Conservation (phyloP, 1,139 yeast genomes). For the Saccharomyces pastorianus region DNA sequence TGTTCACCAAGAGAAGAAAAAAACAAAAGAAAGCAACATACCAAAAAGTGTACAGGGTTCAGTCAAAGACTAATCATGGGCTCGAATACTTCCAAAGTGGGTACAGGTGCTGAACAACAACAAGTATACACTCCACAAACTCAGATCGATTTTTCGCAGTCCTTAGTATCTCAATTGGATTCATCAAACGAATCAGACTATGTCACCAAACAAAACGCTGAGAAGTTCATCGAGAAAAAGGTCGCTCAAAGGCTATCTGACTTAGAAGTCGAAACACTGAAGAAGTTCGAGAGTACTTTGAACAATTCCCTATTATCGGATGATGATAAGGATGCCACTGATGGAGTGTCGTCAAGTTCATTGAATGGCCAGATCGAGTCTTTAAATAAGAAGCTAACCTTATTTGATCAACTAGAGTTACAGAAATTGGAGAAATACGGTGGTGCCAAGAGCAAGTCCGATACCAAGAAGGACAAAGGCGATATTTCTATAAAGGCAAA, state of each 20-base stretch:
- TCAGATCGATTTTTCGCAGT: slow-evolving; percentile 67
- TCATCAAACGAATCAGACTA: slow-evolving; percentile 70
- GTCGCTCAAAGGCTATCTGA: slow-evolving; percentile 59
- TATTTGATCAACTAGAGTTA: slow-evolving; percentile 33
- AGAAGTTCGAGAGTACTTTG: slow-evolving; percentile 47
- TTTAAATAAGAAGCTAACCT: slow-evolving; percentile 38
- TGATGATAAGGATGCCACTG: slow-evolving; percentile 30
- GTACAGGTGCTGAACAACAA: slow-evolving; percentile 5
- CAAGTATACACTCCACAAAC: slow-evolving; percentile 42
- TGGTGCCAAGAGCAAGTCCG: slow-evolving; percentile 40
- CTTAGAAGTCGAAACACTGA: slow-evolving; percentile 52
- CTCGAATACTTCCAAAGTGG: slow-evolving; percentile 13
- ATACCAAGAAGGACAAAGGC: not conserved
- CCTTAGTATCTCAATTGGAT: slow-evolving; percentile 63
- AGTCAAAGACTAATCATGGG: slow-evolving; percentile 5
- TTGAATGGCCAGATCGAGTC: slow-evolving; percentile 40
- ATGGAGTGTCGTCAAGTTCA: slow-evolving; percentile 19
- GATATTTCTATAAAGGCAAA: slow-evolving; percentile 11
- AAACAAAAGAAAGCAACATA: not conserved
- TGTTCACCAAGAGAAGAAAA: not conserved
- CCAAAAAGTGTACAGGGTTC: not conserved
- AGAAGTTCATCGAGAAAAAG: slow-evolving; percentile 67
- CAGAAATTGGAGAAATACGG: slow-evolving; percentile 27
- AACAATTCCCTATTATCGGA: slow-evolving; percentile 37
- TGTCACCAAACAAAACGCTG: slow-evolving; percentile 72